These are phyloP conservation scores for Tetracladium setigerum DNA, from an alignment of 495 filamentous ascomycete genomes.

Conservation along the genomic window DNA sequence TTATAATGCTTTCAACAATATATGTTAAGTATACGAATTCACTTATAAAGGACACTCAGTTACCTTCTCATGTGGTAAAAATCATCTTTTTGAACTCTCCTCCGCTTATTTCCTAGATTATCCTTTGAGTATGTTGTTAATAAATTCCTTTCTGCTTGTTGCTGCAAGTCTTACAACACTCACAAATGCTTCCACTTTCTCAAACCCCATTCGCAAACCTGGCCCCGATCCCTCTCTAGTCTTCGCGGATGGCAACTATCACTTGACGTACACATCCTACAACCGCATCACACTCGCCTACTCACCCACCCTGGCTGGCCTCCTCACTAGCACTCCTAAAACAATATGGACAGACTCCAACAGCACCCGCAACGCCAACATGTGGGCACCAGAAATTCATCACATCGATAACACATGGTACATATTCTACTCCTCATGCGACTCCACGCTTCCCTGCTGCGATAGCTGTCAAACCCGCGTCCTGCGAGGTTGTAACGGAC, in stretches of 20 bases:
- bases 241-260: slow-evolving; percentile 44
- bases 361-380: slow-evolving; percentile 29
- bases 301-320: slow-evolving; percentile 38
- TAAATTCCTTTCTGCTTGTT: neutral
- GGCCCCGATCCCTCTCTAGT: slow-evolving; percentile 38
- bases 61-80: no score
- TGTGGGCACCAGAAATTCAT: slow-evolving; percentile 51
- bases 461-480: no score
- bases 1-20: no score
- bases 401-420: slow-evolving; percentile 41
- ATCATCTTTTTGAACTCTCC: no score
- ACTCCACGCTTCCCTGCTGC: neutral
- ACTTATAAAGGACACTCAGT: no score
- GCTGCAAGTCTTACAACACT: neutral
- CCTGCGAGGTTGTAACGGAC: no score
- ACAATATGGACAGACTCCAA: neutral
- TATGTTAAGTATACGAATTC: no score
- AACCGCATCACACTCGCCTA: slow-evolving; percentile 41
- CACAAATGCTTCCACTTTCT: neutral
- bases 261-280: slow-evolving; percentile 41
- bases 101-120: neutral
- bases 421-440: slow-evolving; percentile 30
- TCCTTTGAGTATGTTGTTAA: neutral
- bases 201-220: slow-evolving; percentile 5
- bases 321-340: slow-evolving; percentile 36